Conservation (phyloP, 306 rosid species). For the Citrullus amarus region DNA sequence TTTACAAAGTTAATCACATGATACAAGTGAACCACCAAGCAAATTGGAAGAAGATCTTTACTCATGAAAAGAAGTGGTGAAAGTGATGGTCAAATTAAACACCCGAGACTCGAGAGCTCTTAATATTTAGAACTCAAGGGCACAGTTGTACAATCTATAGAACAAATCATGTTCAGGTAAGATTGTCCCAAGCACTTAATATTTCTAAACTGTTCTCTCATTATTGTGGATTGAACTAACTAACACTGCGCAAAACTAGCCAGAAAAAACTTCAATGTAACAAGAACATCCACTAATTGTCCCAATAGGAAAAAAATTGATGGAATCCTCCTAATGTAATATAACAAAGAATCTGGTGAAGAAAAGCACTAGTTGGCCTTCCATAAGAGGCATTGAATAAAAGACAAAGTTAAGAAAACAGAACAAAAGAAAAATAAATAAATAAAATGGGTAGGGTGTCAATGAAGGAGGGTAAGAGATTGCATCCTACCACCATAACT, state of each 20-base stretch:
- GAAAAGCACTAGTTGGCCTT: background rate
- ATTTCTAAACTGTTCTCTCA: background rate
- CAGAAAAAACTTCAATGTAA: background rate
- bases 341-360: background rate
- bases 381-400: background rate
- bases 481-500: background rate
- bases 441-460: background rate
- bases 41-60: background rate
- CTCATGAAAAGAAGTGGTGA: background rate
- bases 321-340: background rate
- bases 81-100: conserved; percentile 1
- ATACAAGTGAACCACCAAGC: conserved; percentile 1
- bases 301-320: background rate
- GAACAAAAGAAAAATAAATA: background rate
- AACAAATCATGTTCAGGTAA: too few relatives aligned
- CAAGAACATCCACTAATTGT: background rate
- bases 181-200: too few relatives aligned
- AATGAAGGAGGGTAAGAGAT: background rate
- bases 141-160: too few relatives aligned
- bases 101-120: too few relatives aligned
- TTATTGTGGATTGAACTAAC: background rate
- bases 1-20: background rate
- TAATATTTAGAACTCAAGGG: too few relatives aligned
- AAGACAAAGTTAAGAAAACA: background rate
- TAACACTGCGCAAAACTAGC: background rate